Evolutionary conservation across 2,329 filamentous ascomycete genomes (phyloP).

Genomic region (Ambrosiella xylebori): DNA sequence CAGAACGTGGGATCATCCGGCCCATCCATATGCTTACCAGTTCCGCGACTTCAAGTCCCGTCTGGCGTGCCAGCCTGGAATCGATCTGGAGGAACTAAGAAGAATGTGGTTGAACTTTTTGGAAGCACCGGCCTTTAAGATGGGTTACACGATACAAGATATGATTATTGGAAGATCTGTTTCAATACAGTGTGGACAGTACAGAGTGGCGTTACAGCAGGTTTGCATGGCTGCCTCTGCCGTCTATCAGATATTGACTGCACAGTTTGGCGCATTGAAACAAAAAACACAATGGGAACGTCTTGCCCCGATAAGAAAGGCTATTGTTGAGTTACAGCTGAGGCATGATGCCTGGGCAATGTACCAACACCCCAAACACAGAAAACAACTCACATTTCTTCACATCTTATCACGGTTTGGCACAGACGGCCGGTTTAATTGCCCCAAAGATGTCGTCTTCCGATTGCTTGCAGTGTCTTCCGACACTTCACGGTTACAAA

Average conservation of each 20-base stretch:
- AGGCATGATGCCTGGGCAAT: background rate
- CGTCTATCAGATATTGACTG: background rate
- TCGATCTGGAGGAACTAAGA: background rate
- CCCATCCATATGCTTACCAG: background rate
- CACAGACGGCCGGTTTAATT: background rate
- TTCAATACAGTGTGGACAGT: background rate
- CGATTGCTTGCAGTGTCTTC: constrained; percentile 1
- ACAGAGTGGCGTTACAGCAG: background rate
- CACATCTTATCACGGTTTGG: constrained; percentile 3
- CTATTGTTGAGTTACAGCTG: background rate
- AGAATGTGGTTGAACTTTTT: background rate
- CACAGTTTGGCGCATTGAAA: background rate
- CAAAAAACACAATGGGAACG: background rate
- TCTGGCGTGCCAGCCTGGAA: background rate
- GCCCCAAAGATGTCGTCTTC: background rate
- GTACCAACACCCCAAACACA: constrained; percentile 1
- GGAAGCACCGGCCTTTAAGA: background rate
- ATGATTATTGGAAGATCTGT: background rate
- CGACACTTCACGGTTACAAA: background rate
- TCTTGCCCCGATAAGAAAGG: background rate
- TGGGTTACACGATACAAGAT: constrained; percentile 3
- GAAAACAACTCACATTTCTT: background rate
- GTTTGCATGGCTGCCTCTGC: background rate
- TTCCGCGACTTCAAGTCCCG: background rate
- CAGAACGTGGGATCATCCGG: background rate